Percentiles rank a stretch among this genome's conserved stretches.
These are phyloP conservation scores for Chaetomium olivaceum DNA, from an alignment of 2,329 filamentous ascomycete species.

Conservation along the genomic window DNA sequence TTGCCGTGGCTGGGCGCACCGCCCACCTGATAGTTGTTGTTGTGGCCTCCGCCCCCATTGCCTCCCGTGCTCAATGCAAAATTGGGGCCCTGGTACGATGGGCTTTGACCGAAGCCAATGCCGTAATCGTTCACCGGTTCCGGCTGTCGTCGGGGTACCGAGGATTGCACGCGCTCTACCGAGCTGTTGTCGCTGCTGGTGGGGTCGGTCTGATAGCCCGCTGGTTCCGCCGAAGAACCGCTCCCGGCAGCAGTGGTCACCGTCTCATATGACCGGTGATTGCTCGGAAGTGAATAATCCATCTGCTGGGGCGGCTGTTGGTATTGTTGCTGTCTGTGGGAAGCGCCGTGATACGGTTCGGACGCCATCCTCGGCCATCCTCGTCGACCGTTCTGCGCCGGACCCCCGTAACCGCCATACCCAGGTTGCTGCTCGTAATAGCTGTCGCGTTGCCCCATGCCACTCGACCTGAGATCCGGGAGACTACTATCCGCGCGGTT, in stretches of 20 bases:
- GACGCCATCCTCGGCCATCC: conserved; percentile 47
- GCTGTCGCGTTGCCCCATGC: conserved; percentile 35
- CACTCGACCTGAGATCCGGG: conserved; percentile 42
- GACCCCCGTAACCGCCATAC: conserved; percentile 38
- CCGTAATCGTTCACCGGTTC: conserved; percentile 66
- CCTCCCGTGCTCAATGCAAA: conserved; percentile 38
- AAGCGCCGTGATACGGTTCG: conserved; percentile 46
- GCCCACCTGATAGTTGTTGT: conserved; percentile 26
- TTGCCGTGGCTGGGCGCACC: conserved; percentile 11
- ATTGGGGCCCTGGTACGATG: conserved; percentile 46
- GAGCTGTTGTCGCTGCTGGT: conserved; percentile 89
- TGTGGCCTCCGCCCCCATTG: not conserved
- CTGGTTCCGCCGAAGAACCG: conserved; percentile 71
- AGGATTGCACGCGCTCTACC: conserved; percentile 69
- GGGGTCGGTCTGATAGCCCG: conserved; percentile 81
- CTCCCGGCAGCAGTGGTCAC: conserved; percentile 75
- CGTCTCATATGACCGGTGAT: conserved; percentile 84
- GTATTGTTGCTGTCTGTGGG: conserved; percentile 44
- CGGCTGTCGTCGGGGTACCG: conserved; percentile 49
- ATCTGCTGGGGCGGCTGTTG: conserved; percentile 37
- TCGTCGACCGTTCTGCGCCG: conserved; percentile 38
- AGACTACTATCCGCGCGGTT: conserved; percentile 38
- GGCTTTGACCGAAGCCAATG: conserved; percentile 53
- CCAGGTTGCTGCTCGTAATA: conserved; percentile 49
- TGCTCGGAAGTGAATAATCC: conserved; percentile 58